Percentiles rank a stretch among this genome's conserved stretches.
phyloP scores from a whole-genome alignment of 306 rosid genomes.

The Prunus mongolica region DNA sequence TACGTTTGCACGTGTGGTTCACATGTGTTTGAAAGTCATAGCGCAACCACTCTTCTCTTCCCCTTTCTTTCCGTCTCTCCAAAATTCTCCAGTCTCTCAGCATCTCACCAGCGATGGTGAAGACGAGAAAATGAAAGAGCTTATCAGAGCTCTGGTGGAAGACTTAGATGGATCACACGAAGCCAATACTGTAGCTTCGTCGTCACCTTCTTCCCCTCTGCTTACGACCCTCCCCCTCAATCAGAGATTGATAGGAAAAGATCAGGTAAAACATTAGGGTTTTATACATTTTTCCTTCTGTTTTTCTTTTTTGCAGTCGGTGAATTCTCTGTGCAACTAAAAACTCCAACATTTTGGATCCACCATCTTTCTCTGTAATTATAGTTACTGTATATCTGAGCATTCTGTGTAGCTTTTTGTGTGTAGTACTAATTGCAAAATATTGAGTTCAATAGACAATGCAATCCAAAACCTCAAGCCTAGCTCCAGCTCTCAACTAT shows the following conservation, averaged over 20 bases:
- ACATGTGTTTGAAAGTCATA: too few species aligned
- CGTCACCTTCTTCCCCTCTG: constrained; percentile 4
- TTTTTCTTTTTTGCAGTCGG: background rate
- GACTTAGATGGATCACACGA: background rate
- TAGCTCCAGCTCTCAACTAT: constrained; percentile 57
- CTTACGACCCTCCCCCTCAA: background rate
- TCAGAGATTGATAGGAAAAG: background rate
- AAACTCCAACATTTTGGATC: background rate
- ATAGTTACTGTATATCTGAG: background rate
- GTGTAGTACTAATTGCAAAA: background rate
- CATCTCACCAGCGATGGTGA: too few species aligned
- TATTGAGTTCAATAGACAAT: constrained; percentile 23
- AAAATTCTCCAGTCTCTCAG: too few species aligned
- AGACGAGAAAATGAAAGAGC: too few species aligned
- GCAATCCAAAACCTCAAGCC: constrained; percentile 40
- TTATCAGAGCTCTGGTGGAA: too few species aligned
- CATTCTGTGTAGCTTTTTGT: background rate
- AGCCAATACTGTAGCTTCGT: constrained; percentile 5
- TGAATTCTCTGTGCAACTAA: constrained; percentile 1
- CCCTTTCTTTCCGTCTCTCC: too few species aligned
- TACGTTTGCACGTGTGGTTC: too few species aligned
- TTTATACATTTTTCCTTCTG: background rate
- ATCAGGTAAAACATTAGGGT: constrained; percentile 2
- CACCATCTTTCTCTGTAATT: background rate
- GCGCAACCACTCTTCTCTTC: too few species aligned